These are phyloP conservation scores for Pythium phragmitis DNA, from an alignment of 352 stramenopile genomes.

Conservation along the genomic window DNA sequence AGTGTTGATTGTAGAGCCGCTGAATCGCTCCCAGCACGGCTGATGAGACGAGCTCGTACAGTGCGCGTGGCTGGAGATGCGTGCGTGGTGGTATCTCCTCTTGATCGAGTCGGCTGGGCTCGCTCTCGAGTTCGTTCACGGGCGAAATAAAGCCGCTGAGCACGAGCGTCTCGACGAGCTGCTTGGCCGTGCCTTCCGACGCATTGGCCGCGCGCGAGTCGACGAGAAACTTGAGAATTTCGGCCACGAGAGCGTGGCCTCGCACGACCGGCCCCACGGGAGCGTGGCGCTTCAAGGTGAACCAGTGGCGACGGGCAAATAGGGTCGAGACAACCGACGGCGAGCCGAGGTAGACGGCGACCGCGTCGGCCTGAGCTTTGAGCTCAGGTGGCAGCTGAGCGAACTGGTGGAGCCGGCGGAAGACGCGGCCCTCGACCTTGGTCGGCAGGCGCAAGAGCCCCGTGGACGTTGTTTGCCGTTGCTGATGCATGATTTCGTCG, in stretches of 20 bases:
- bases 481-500: conserved; percentile 15
- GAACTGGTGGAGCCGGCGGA: conserved; percentile 31
- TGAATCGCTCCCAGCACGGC: conserved; percentile 14
- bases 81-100: background rate
- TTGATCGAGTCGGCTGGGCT: background rate
- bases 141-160: conserved; percentile 38
- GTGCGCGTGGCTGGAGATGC: conserved; percentile 34
- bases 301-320: conserved; percentile 19
- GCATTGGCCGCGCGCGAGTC: conserved; percentile 26
- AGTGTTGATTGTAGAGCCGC: background rate
- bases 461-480: conserved; percentile 11
- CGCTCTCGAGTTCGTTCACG: conserved; percentile 19
- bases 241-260: conserved; percentile 39
- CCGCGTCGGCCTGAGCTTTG: conserved; percentile 19
- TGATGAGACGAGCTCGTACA: conserved; percentile 51
- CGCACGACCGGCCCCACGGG: conserved; percentile 33
- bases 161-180: conserved; percentile 32
- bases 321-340: conserved; percentile 16
- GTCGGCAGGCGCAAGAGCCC: conserved; percentile 9
- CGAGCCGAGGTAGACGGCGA: conserved; percentile 14
- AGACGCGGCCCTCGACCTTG: conserved; percentile 32
- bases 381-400: conserved; percentile 15
- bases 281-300: no score
- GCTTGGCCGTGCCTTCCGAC: conserved; percentile 26
- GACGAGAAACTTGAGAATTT: conserved; percentile 28